Base-by-base conservation (phyloP, 495 filamentous ascomycete genomes). In the Lentithecium fluviatile region DNA sequence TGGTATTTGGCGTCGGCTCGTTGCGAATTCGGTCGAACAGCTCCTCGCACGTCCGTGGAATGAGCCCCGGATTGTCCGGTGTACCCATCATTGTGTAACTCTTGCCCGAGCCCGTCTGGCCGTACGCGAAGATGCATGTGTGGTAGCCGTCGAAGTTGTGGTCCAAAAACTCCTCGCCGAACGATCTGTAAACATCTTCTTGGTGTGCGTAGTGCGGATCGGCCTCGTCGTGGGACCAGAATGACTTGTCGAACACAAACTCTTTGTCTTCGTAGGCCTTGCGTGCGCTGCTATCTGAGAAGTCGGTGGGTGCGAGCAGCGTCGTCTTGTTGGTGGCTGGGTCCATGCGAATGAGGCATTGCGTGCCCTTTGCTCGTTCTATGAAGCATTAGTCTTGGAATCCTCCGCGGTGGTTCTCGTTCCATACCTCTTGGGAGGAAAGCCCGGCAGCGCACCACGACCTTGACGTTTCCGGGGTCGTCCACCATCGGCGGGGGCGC, bases 81-180 rank as follows among this genome's bases (percentile, higher is more conserved):
- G 89, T 95, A 32, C 94, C 94, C 94, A 99, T 99, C 95, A 99
- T 97, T 17, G 94, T 96, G 74, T 97, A 99, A 73, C 87, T 92
- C 77, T 99, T 99, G 20, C 94, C 94, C 1, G 93, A 95, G 19
- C 94, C 94, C 0, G 94, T 99, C 78, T 99, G 94, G 15, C 94
- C 93, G 67, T 99, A 99, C 45, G 94, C 95, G 69, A 99, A 97
- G 62, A 99, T 97, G 71, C 94, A 99, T 0, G 94, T 99, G 74
- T 99, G 91, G 75, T 97, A 99, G 58, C 94, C 94, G 69, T 97
- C 93, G 64, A 99, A 99, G 74, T 99, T 99, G 77, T 97, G 95
- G 72, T 99, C 95, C 52, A 99, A 79, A 60, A 97, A 97, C 64
- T 97, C 95, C 70, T 97, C 94, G 34, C 95, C 94, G 5, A 99